These are phyloP conservation scores for Pythium pyrilobum DNA, from an alignment of 352 stramenopile genomes.

Conservation along the genomic window DNA sequence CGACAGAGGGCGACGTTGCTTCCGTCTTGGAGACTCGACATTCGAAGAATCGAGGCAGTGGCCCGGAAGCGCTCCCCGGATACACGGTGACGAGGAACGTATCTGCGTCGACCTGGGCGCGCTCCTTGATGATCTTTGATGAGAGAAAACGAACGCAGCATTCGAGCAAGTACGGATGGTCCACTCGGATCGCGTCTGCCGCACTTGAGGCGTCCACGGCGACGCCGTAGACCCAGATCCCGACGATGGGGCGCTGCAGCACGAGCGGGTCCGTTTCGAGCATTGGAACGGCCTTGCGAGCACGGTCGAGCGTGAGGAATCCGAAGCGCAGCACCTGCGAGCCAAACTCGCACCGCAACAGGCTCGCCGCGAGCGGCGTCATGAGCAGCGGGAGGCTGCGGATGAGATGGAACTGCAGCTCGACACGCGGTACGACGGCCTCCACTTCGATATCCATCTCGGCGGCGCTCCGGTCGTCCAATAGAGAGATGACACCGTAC, in stretches of 20 bases:
- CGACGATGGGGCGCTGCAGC: slow-evolving; percentile 57
- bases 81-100: slow-evolving; percentile 74
- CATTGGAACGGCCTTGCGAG: slow-evolving; percentile 70
- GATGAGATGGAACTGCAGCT: slow-evolving; percentile 50
- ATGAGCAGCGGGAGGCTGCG: slow-evolving; percentile 70
- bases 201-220: slow-evolving; percentile 35
- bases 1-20: slow-evolving; percentile 1
- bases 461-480: slow-evolving; percentile 4
- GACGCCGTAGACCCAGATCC: slow-evolving; percentile 70
- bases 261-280: slow-evolving; percentile 70
- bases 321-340: slow-evolving; percentile 32
- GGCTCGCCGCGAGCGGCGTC: slow-evolving; percentile 57
- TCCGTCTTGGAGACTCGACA: slow-evolving; percentile 30
- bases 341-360: slow-evolving; percentile 57
- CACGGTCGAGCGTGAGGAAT: slow-evolving; percentile 67
- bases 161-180: slow-evolving; percentile 55
- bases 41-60: slow-evolving; percentile 70
- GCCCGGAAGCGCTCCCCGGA: slow-evolving; percentile 20
- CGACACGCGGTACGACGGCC: slow-evolving; percentile 32
- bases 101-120: slow-evolving; percentile 36
- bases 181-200: slow-evolving; percentile 25
- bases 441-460: slow-evolving; percentile 20
- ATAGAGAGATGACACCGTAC: not conserved
- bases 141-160: slow-evolving; percentile 48
- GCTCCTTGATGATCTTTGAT: slow-evolving; percentile 54